A percentile compares a stretch with the other conserved stretches of the same genome.
Evolutionary conservation across 257 asterid species (phyloP).

Genomic region (Nicotiana otophora): DNA sequence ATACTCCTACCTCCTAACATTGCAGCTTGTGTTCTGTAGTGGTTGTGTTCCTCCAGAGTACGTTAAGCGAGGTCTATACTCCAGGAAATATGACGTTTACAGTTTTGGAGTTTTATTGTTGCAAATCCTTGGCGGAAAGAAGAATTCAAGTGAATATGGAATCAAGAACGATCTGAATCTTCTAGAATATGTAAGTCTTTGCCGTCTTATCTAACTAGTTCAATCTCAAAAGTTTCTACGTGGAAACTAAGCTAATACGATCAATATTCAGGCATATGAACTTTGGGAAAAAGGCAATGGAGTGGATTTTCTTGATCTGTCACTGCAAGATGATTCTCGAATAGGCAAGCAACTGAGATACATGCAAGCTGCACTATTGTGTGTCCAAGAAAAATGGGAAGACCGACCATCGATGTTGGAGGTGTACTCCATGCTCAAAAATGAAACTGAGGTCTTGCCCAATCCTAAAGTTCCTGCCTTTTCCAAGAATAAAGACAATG

Average conservation of each 20-base stretch:
- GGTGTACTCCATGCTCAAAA: conserved; percentile 31
- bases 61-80: conserved; percentile 32
- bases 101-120: conserved; percentile 38
- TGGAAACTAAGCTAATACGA: neutral
- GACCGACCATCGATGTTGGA: conserved; percentile 38
- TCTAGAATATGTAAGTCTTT: conserved; percentile 26
- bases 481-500: conserved; percentile 6
- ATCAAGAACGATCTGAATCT: conserved; percentile 20
- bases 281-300: conserved; percentile 22
- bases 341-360: conserved; percentile 21
- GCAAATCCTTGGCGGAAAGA: conserved; percentile 39
- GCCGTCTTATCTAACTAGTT: neutral
- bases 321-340: conserved; percentile 19
- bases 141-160: conserved; percentile 24
- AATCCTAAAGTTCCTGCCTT: conserved; percentile 30
- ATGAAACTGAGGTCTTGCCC: conserved; percentile 14
- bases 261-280: conserved; percentile 30
- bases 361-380: conserved; percentile 33
- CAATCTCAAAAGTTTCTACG: neutral
- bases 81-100: conserved; percentile 33
- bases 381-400: conserved; percentile 35
- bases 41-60: conserved; percentile 44
- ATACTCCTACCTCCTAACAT: neutral
- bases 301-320: conserved; percentile 24
- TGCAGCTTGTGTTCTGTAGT: conserved; percentile 14